A percentile compares a stretch with the other conserved stretches of the same genome.
phyloP scores from a whole-genome alignment of 495 filamentous ascomycete species.

The Elasticomyces elasticus region DNA sequence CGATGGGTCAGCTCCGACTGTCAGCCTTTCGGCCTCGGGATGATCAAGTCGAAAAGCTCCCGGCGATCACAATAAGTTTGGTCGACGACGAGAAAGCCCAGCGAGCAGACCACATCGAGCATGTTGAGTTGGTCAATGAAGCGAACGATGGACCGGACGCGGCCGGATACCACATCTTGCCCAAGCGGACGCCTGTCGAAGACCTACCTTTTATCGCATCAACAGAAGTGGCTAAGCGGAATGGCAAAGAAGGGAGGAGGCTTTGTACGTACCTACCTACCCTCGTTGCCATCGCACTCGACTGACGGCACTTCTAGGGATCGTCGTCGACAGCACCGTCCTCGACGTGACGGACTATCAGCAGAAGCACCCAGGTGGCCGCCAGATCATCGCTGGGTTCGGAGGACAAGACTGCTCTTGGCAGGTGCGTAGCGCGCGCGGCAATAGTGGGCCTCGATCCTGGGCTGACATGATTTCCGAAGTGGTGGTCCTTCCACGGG shows the following conservation, averaged over 20 bases:
- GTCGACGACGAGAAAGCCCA: not conserved
- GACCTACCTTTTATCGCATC: conserved; percentile 17
- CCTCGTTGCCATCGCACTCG: not conserved
- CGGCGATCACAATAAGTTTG: not conserved
- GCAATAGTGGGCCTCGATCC: not conserved
- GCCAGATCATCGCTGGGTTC: conserved; percentile 13
- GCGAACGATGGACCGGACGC: not conserved
- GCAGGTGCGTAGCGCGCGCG: not conserved
- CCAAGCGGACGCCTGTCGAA: not conserved
- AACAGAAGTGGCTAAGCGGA: conserved; percentile 5
- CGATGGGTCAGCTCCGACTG: not conserved
- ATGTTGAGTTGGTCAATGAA: not conserved
- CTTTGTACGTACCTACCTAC: conserved; percentile 16
- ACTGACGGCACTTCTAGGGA: conserved; percentile 3
- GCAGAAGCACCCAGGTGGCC: conserved; percentile 10
- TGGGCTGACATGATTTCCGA: not conserved
- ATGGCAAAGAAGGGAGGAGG: conserved; percentile 6
- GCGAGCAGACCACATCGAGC: not conserved
- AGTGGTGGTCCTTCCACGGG: conserved; percentile 16
- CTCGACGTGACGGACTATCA: conserved; percentile 12
- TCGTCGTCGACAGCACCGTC: conserved; percentile 11
- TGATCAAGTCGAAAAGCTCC: not conserved
- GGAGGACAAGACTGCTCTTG: conserved; percentile 12
- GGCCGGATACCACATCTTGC: not conserved
- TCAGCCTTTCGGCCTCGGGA: not conserved